phyloP scores from a whole-genome alignment of 2,329 filamentous ascomycete species.

The Epichloe sibirici region DNA sequence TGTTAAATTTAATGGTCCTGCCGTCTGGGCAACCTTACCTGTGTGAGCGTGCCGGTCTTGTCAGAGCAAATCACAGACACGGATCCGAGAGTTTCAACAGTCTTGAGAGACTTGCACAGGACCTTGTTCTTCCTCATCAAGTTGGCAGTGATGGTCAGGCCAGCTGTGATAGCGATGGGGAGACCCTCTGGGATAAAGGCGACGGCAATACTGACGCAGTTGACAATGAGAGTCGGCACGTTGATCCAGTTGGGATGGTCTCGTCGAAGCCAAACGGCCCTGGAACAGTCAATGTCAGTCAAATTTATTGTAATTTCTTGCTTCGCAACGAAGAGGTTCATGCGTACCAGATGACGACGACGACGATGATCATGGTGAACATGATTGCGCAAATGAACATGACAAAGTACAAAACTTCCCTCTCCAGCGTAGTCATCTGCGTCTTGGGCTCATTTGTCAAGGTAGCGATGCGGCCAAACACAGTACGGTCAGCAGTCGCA shows the following conservation, averaged over 20 bases:
- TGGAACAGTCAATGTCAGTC: slow-evolving; percentile 14
- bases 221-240: slow-evolving; percentile 59
- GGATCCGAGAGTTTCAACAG: slow-evolving; percentile 61
- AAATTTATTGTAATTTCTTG: neutral
- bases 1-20: too few relatives aligned
- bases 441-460: slow-evolving; percentile 57
- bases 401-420: slow-evolving; percentile 63
- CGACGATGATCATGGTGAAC: slow-evolving; percentile 49
- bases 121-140: slow-evolving; percentile 68
- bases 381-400: slow-evolving; percentile 57
- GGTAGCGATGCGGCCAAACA: slow-evolving; percentile 65
- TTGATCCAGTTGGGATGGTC: slow-evolving; percentile 59
- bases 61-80: slow-evolving; percentile 67
- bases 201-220: slow-evolving; percentile 59
- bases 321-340: neutral
- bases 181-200: slow-evolving; percentile 68
- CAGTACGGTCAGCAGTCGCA: slow-evolving; percentile 57
- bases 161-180: slow-evolving; percentile 56
- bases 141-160: slow-evolving; percentile 63
- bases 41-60: slow-evolving; percentile 61
- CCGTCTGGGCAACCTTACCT: slow-evolving; percentile 20
- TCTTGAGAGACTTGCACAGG: slow-evolving; percentile 69
- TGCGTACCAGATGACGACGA: slow-evolving; percentile 52
- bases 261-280: slow-evolving; percentile 57
- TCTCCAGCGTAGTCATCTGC: slow-evolving; percentile 57